These are phyloP conservation scores for Rhododendron molle DNA, from an alignment of 148 eudicot species.

Conservation along the genomic window DNA sequence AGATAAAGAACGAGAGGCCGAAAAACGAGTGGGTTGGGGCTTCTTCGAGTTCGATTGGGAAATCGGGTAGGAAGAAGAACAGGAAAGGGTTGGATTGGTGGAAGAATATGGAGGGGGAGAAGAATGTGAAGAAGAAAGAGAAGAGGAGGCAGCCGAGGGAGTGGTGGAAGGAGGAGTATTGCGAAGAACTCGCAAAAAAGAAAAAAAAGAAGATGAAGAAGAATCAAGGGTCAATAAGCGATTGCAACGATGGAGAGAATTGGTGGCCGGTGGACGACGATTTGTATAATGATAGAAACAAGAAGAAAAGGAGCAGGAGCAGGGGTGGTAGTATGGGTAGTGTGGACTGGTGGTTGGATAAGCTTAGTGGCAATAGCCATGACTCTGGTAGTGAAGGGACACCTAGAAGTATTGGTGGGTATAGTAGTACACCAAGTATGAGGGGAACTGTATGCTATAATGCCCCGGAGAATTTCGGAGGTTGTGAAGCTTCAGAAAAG, in stretches of 20 bases:
- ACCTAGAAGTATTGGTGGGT: slow-evolving; percentile 65
- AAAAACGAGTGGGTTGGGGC: slow-evolving; percentile 49
- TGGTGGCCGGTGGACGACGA: slow-evolving; percentile 76
- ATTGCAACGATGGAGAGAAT: slow-evolving; percentile 38
- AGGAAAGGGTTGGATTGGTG: slow-evolving; percentile 75
- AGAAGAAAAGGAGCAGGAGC: slow-evolving; percentile 7
- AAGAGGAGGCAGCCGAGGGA: slow-evolving; percentile 77
- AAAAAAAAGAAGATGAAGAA: slow-evolving; percentile 48
- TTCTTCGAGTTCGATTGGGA: slow-evolving; percentile 45
- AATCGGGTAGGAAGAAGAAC: slow-evolving; percentile 44
- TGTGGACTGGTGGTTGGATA: slow-evolving; percentile 92
- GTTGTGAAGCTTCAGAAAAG: slow-evolving; percentile 74
- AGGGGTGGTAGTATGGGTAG: slow-evolving; percentile 27
- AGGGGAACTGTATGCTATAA: slow-evolving; percentile 89
- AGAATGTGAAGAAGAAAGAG: slow-evolving; percentile 33
- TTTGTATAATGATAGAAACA: slow-evolving; percentile 24
- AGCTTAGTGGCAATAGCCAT: slow-evolving; percentile 39
- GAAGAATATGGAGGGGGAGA: slow-evolving; percentile 59
- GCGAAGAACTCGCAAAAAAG: slow-evolving; percentile 73
- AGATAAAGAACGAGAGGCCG: slow-evolving; percentile 61
- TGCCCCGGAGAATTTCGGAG: slow-evolving; percentile 75
- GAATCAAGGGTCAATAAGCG: slow-evolving; percentile 27
- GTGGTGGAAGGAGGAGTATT: slow-evolving; percentile 97
- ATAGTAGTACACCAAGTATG: slow-evolving; percentile 94
- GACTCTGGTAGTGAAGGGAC: slow-evolving; percentile 16